Evolutionary conservation across 2,329 filamentous ascomycete species (phyloP), one percentile per base, ranked within the genome.

Genomic region (Xylaria sp.): DNA sequence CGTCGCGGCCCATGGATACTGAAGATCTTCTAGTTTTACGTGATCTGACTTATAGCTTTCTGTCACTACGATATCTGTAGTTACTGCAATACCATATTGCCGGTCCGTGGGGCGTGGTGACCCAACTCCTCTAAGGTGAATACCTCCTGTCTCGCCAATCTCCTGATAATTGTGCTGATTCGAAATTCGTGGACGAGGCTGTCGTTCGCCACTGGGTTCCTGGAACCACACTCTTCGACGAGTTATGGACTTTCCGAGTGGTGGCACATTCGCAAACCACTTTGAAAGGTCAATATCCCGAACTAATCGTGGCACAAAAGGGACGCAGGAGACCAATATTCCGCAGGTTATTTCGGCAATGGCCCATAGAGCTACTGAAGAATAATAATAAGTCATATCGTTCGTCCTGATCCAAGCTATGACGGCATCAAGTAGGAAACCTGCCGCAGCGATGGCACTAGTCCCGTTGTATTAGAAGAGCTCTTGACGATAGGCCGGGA

Each of bases 271-370:
- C 10, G 25, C 17, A 13, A 40, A 10, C 49, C 54, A 58, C 8
- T 27, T 25, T 2, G 41, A 13, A 10, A 51, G 9, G n/a, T 37
- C 29, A 13, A 55, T 9, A 21, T 48, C 51, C 11, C 25, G 54
- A 33, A 29, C 53, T 5, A 60, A 47, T 25, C 43, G 53, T 8
- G 62, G 62, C 10, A 46, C 40, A 5, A 47, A 17, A 2, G 62
- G 62, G 17, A 46, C 48, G 33, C 58, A 61, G 44, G 61, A 61
- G 8, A 64, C 49, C 7, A 64, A 38, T 17, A 64, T 58, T 11
- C 58, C 62, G 15, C 62, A 54, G n/a, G 62, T 60, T 25, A 54
- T 54, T 29, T 64, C 62, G n/a, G 62, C 62, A n/a, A 60, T 58
- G 5, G 33, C 54, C 62, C 58, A 64, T 15, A 64, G 27, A 17